Base-by-base conservation (phyloP, 495 filamentous ascomycete species). In the Astrocystis sublimbata region DNA sequence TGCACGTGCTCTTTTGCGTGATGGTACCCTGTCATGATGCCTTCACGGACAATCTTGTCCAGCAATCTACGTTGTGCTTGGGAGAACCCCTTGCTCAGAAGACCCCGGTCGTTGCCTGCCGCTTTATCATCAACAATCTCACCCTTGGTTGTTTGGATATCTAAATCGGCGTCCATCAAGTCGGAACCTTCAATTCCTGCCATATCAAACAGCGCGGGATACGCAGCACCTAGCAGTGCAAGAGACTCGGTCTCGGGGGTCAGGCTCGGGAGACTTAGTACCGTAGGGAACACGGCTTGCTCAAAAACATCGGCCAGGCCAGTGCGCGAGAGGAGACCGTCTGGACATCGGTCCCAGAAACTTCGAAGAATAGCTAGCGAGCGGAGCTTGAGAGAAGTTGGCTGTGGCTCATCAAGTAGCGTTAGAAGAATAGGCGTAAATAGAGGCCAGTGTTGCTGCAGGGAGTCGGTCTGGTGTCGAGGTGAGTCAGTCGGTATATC, bases 341-440 rank as follows among this genome's bases (percentile, higher is more conserved):
- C 66, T 3, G 83, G 74, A 38, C 89, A 80, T 13, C 86, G 83
- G 6, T 75, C 73, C 23, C 97, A 82, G 45, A 97, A 84, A 0
- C 75, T 60, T 6, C 68, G 69, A 2, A 94, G 74, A 3, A 92
- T 73, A 2, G 68, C 63, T 36, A 91, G 88, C 1, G 76, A 68
- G 58, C 90, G 88, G 67, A 86, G 76, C 17, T 68, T 70, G n/a
- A 68, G 54, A 3, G 47, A 38, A 0, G 72, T 42, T 1, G 82
- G 74, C 45, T 80, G 75, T 13, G 78, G 69, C 69, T 93, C 89
- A 71, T 98, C 94, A 53, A 91, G 79, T 2, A 98, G 78, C 4
- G 88, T 85, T 3, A 98, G 82, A 0, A 97, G 77, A 1, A 91
- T 89, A 1, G 94, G 94, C n/a, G 93, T 81, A 42, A 90, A 83